Percentiles rank a stretch among this genome's conserved stretches.
These are phyloP conservation scores for Populus ilicifolia DNA, from an alignment of 345 rosid genomes.

Conservation along the genomic window DNA sequence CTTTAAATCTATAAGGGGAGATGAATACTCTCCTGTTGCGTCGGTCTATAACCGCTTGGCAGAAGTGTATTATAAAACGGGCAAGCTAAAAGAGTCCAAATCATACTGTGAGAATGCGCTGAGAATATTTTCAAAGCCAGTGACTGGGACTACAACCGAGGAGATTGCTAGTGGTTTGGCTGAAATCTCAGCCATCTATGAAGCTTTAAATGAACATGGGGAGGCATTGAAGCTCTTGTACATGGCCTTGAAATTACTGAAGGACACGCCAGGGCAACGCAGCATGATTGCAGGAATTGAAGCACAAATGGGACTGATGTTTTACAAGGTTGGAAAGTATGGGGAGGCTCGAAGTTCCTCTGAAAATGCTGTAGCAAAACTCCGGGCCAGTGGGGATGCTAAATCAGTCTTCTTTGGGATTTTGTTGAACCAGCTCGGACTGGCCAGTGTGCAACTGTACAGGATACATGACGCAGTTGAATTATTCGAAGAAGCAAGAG, in stretches of 20 bases:
- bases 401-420: conserved; percentile 90
- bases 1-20: conserved; percentile 83
- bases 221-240: conserved; percentile 88
- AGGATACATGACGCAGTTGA: conserved; percentile 89
- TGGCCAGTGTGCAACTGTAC: conserved; percentile 87
- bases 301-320: conserved; percentile 96
- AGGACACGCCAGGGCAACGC: conserved; percentile 87
- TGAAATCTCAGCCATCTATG: conserved; percentile 84
- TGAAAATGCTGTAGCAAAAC: conserved; percentile 71
- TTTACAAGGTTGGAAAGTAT: conserved; percentile 74
- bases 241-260: conserved; percentile 77
- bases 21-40: conserved; percentile 85
- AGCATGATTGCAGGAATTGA: conserved; percentile 90
- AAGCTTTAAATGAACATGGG: conserved; percentile 90
- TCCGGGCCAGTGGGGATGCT: conserved; percentile 76
- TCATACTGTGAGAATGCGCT: conserved; percentile 87
- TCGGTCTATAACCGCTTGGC: conserved; percentile 85
- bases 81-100: conserved; percentile 88
- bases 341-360: conserved; percentile 79
- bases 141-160: conserved; percentile 78
- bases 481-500: conserved; percentile 86
- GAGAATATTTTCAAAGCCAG: conserved; percentile 83
- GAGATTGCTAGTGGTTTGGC: conserved; percentile 86
- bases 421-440: conserved; percentile 92
- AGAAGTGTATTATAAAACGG: conserved; percentile 83